Evolutionary conservation across 495 filamentous ascomycete genomes (phyloP).

Genomic region (Chaetomium tenue): DNA sequence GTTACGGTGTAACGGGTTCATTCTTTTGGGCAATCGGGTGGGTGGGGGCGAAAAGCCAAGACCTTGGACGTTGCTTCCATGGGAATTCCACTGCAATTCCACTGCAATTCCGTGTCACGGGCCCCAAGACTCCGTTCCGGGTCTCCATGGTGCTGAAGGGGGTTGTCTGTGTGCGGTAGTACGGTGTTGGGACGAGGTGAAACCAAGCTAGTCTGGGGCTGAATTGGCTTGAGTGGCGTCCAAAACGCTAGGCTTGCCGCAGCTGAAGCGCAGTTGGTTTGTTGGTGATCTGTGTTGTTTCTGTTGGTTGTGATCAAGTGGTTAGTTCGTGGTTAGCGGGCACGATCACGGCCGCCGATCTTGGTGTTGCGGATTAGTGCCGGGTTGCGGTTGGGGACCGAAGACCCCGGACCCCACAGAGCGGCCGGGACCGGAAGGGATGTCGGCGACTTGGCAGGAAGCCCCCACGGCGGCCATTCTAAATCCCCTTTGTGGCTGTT

Average conservation of each 20-base stretch:
- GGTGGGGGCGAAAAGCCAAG: slow-evolving; percentile 2
- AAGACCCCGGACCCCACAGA: too few relatives aligned
- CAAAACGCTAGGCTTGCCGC: too few relatives aligned
- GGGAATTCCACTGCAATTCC: neutral
- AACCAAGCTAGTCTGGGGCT: neutral
- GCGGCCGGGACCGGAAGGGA: too few relatives aligned
- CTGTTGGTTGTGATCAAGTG: neutral
- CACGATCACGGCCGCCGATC: neutral
- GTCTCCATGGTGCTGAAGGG: neutral
- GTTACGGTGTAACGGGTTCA: neutral
- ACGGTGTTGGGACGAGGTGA: neutral
- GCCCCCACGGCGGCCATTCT: too few relatives aligned
- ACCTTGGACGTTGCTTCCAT: neutral
- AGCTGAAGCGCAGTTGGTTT: neutral
- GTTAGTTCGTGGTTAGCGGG: too few relatives aligned
- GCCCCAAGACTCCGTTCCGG: neutral
- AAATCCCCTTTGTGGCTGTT: too few relatives aligned
- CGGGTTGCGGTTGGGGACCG: too few relatives aligned
- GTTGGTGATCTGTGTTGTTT: neutral
- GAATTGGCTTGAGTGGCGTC: too few relatives aligned
- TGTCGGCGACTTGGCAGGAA: too few relatives aligned
- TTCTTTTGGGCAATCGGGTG: neutral
- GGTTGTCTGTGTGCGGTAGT: neutral
- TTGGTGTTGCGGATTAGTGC: neutral
- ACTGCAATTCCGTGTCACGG: neutral